Percentiles rank a stretch among this genome's conserved stretches.
These are phyloP conservation scores for Penicillium sp. DNA, from an alignment of 2,329 filamentous ascomycete genomes.

Conservation along the genomic window DNA sequence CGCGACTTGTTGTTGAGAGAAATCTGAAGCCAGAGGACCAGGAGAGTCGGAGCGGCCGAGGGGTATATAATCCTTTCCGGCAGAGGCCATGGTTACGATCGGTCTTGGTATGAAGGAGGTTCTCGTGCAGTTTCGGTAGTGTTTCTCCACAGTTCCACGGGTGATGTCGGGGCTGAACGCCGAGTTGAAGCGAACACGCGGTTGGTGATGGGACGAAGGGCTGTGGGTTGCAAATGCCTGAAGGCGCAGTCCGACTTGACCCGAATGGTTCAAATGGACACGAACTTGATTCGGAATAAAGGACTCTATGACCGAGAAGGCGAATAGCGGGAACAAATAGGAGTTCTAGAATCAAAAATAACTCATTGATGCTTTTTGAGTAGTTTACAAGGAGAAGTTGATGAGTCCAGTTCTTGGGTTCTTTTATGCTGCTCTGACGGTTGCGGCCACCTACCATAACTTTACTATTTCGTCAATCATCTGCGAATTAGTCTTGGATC, in stretches of 20 bases:
- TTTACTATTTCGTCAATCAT: conserved; percentile 2
- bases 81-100: conserved; percentile 26
- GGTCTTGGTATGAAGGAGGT: conserved; percentile 20
- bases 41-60: conserved; percentile 36
- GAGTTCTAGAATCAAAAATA: conserved; percentile 2
- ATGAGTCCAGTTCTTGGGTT: background rate
- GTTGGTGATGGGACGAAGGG: conserved; percentile 18
- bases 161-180: conserved; percentile 32
- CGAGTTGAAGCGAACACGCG: conserved; percentile 18
- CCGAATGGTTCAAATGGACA: conserved; percentile 21
- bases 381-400: background rate
- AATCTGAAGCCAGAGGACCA: conserved; percentile 47
- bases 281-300: conserved; percentile 18
- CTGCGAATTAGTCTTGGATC: background rate
- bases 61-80: conserved; percentile 39
- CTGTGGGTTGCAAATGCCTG: conserved; percentile 21
- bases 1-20: conserved; percentile 49
- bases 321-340: background rate
- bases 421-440: conserved; percentile 5
- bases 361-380: background rate
- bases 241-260: conserved; percentile 25
- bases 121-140: conserved; percentile 21
- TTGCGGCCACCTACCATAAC: background rate
- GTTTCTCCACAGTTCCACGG: conserved; percentile 36
- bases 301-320: conserved; percentile 4